These are phyloP conservation scores for Nakazawaea molendinolei DNA, from an alignment of 805 yeast species.

Conservation along the genomic window DNA sequence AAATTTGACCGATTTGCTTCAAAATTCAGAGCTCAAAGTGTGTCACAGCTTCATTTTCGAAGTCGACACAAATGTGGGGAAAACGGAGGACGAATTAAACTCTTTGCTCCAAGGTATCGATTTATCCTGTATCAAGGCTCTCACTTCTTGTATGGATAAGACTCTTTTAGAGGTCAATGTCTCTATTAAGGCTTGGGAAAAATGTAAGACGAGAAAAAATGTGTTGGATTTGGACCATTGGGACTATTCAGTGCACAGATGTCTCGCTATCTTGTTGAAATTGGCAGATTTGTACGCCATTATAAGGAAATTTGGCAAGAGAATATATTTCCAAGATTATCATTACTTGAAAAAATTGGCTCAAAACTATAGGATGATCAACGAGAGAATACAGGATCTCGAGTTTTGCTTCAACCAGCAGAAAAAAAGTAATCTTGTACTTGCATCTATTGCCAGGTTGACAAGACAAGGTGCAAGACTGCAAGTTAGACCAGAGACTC, in stretches of 20 bases:
- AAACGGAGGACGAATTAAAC: slow-evolving; percentile 17
- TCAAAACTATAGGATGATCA: slow-evolving; percentile 20
- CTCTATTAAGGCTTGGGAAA: slow-evolving; percentile 17
- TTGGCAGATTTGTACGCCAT: slow-evolving; percentile 44
- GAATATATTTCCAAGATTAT: slow-evolving; percentile 37
- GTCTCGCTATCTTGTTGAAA: slow-evolving; percentile 33
- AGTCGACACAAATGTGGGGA: background rate
- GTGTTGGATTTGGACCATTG: slow-evolving; percentile 19
- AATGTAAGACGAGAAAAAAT: slow-evolving; percentile 17
- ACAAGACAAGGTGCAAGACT: slow-evolving; percentile 33
- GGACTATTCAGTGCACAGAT: slow-evolving; percentile 31
- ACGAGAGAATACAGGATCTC: slow-evolving; percentile 18
- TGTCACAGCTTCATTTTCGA: slow-evolving; percentile 6
- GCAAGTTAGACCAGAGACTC: slow-evolving; percentile 28
- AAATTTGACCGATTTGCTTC: slow-evolving; percentile 16
- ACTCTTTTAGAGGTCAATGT: slow-evolving; percentile 23
- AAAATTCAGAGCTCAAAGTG: slow-evolving; percentile 13
- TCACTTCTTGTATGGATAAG: slow-evolving; percentile 22
- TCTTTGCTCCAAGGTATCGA: slow-evolving; percentile 14
- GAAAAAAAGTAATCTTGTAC: slow-evolving; percentile 41
- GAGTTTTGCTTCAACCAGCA: slow-evolving; percentile 28
- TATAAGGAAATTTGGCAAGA: slow-evolving; percentile 40
- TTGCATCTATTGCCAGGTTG: slow-evolving; percentile 41
- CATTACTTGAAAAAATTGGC: slow-evolving; percentile 35
- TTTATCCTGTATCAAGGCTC: slow-evolving; percentile 16